These are phyloP conservation scores for Histomonas meleagridis DNA, from an alignment of 208 protist species.

Conservation along the genomic window DNA sequence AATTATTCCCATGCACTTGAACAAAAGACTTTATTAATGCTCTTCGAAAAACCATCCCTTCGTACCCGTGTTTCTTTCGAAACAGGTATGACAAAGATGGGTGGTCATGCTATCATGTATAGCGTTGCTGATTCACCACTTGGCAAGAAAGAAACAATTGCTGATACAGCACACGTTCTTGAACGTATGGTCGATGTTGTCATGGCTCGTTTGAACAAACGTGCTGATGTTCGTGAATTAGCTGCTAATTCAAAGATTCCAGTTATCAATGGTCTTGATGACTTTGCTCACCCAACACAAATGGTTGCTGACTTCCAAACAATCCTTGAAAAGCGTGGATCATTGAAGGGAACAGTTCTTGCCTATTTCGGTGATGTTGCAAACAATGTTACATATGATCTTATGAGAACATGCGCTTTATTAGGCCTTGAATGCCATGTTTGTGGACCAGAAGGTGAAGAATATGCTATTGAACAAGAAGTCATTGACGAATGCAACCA, in stretches of 20 bases:
- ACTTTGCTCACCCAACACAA: conserved; percentile 44
- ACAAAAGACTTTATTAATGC: conserved; percentile 60
- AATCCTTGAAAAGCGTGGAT: conserved; percentile 57
- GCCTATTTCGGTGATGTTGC: conserved; percentile 58
- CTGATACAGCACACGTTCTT: conserved; percentile 59
- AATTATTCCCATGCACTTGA: not conserved
- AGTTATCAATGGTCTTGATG: conserved; percentile 64
- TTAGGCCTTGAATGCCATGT: conserved; percentile 57
- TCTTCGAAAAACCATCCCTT: conserved; percentile 70
- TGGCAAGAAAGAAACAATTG: conserved; percentile 60
- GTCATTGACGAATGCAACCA: conserved; percentile 53
- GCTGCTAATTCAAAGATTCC: conserved; percentile 55
- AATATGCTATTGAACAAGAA: conserved; percentile 44
- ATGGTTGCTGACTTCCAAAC: conserved; percentile 61
- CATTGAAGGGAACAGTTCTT: conserved; percentile 44
- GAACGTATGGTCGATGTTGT: conserved; percentile 61
- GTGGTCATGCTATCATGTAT: conserved; percentile 69
- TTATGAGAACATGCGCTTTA: conserved; percentile 55
- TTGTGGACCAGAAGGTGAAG: conserved; percentile 45
- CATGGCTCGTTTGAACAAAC: conserved; percentile 56
- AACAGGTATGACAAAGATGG: conserved; percentile 64
- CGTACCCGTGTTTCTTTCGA: conserved; percentile 64
- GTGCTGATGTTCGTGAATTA: conserved; percentile 44
- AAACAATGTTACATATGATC: conserved; percentile 68
- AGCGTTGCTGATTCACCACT: conserved; percentile 57